phyloP scores from a whole-genome alignment of 371 early-diverging fungal genomes.

The Lichtheimia corymbifera region DNA sequence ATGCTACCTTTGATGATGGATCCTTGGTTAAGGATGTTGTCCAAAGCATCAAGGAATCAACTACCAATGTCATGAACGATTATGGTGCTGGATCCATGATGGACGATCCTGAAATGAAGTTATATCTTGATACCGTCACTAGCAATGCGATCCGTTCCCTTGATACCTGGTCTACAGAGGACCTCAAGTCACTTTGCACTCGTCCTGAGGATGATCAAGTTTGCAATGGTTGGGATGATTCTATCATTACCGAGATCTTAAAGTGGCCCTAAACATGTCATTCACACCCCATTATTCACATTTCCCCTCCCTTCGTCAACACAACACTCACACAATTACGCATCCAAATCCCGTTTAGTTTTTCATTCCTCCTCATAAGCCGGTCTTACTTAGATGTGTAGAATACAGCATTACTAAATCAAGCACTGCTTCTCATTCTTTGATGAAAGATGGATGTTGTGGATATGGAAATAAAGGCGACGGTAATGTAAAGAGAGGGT shows the following conservation, averaged over 20 bases:
- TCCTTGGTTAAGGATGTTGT: constrained; percentile 32
- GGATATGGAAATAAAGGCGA: no score
- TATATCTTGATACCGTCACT: constrained; percentile 28
- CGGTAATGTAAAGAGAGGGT: no score
- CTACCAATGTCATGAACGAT: constrained; percentile 24
- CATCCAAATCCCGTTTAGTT: no score
- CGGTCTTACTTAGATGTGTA: no score
- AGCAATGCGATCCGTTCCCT: constrained; percentile 26
- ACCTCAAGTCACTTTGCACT: constrained; percentile 39
- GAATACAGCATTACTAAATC: no score
- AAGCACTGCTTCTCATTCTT: no score
- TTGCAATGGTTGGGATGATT: constrained; percentile 47
- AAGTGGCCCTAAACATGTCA: constrained; percentile 41
- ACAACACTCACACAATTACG: no score
- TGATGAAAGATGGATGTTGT: no score
- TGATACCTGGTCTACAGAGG: constrained; percentile 34
- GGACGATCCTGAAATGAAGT: constrained; percentile 27
- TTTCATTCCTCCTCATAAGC: no score
- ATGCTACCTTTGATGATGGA: constrained; percentile 39
- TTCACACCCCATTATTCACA: no score
- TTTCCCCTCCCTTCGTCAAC: no score
- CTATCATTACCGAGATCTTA: constrained; percentile 42
- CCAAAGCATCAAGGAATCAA: constrained; percentile 27
- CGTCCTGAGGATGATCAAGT: constrained; percentile 34
- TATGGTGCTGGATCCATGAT: constrained; percentile 35